These are phyloP conservation scores for Trichoderma breve DNA, from an alignment of 2,329 filamentous ascomycete species.

Conservation along the genomic window DNA sequence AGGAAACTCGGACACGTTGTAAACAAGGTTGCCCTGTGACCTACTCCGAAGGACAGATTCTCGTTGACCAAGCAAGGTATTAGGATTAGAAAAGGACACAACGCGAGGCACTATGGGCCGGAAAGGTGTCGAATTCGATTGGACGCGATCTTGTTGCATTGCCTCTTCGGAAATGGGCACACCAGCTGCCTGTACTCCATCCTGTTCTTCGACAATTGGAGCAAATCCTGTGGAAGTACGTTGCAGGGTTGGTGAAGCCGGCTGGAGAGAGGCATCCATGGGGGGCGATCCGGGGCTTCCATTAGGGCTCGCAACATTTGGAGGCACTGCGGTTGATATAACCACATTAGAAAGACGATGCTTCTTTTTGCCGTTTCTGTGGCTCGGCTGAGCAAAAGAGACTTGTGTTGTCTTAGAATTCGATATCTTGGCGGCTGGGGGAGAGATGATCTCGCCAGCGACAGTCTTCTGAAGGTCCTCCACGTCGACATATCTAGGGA, in stretches of 20 bases:
- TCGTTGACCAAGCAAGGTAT: slow-evolving; percentile 56
- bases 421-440: slow-evolving; percentile 30
- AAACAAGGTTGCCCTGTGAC: slow-evolving; percentile 43
- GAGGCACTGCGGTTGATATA: background rate
- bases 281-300: slow-evolving; percentile 27
- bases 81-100: slow-evolving; percentile 50
- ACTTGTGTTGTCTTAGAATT: slow-evolving; percentile 31
- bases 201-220: slow-evolving; percentile 46
- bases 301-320: slow-evolving; percentile 10
- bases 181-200: slow-evolving; percentile 16
- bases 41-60: slow-evolving; percentile 55
- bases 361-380: slow-evolving; percentile 18
- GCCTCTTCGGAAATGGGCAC: slow-evolving; percentile 25
- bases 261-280: slow-evolving; percentile 21
- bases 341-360: background rate
- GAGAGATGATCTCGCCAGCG: slow-evolving; percentile 45
- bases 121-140: slow-evolving; percentile 27
- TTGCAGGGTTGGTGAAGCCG: slow-evolving; percentile 26
- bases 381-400: slow-evolving; percentile 21
- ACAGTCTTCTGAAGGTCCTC: slow-evolving; percentile 65
- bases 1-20: slow-evolving; percentile 28
- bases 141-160: slow-evolving; percentile 10
- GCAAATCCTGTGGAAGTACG: slow-evolving; percentile 35
- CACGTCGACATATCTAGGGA: slow-evolving; percentile 60
- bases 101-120: slow-evolving; percentile 43